phyloP scores from a whole-genome alignment of 2,329 filamentous ascomycete genomes.

The Cordyceps cicadae region DNA sequence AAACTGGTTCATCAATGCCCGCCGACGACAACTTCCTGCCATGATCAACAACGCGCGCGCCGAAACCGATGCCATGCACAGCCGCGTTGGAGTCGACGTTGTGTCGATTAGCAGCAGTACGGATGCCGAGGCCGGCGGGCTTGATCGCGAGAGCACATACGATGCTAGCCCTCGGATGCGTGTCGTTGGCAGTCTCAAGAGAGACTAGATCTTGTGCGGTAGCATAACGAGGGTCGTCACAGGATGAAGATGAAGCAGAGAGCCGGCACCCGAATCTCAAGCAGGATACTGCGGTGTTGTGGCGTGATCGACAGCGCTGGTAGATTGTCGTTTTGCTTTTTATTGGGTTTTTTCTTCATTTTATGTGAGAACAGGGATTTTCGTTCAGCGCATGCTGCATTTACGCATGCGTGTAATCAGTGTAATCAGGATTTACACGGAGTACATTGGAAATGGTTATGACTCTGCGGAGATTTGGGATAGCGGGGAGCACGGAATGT shows the following conservation, averaged over 20 bases:
- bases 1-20: slow-evolving; percentile 76
- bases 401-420: background rate
- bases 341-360: background rate
- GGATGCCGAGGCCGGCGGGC: background rate
- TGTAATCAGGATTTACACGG: background rate
- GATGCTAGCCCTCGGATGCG: slow-evolving; percentile 7
- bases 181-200: background rate
- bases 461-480: background rate
- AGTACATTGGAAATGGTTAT: background rate
- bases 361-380: background rate
- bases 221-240: background rate
- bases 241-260: background rate
- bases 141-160: slow-evolving; percentile 7
- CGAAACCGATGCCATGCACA: slow-evolving; percentile 41
- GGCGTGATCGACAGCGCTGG: too few species aligned
- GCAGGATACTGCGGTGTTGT: background rate
- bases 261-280: background rate
- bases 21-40: slow-evolving; percentile 54
- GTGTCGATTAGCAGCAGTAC: background rate
- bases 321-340: background rate
- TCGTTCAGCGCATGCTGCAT: background rate
- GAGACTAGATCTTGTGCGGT: background rate
- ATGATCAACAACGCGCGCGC: slow-evolving; percentile 50
- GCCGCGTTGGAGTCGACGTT: slow-evolving; percentile 16
- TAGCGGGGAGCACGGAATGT: background rate